Base-by-base conservation (phyloP, 1,284 basidiomycete species). In the Cryptococcus jaspeensis region DNA sequence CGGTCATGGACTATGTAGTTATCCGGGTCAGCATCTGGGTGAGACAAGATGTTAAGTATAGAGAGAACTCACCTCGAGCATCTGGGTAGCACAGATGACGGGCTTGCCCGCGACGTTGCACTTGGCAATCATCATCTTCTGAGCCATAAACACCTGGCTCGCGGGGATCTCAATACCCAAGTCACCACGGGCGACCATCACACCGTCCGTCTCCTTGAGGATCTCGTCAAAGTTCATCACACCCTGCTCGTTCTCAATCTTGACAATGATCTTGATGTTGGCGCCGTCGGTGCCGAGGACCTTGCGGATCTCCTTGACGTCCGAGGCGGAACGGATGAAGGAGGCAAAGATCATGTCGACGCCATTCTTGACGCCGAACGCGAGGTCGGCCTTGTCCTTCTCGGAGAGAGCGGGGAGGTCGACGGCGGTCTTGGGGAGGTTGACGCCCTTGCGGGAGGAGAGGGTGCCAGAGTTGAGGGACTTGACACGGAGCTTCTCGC, bases 41-140 rank as follows among this genome's bases (percentile, higher is more conserved):
- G 28, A 8, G 39, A n/a, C n/a, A n/a, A n/a, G 12, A 41, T 47
- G 38, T 52, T 7, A 53, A 40, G 47, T 41, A 16, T 18, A 11
- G 62, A 8, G n/a, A 43, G 52, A 55, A 75, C 83, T 71, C 69
- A 89, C 88, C 84, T 99, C 96, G 69, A 99, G 87, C 96, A 99
- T 99, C 80, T 99, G 96, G 18, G 96, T 99, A 20, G 96, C 96
- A 69, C 96, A 96, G 74, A 99, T 99, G 72, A 92, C 90, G 52
- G 96, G 94, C 83, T 99, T 97, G 71, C 93, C 93, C 54, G 85
- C 87, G 69, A 93, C 88, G 82, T 95, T 96, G 82, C 92, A 96
- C 82, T 97, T 97, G 63, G 93, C 86, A 69, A 97, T 98, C 92
- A 98, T 98, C 94, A 97, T 97, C 82, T 98, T 98, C 78, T 98